These are phyloP conservation scores for Hydnum rufescens DNA, from an alignment of 768 basidiomycete genomes.

Conservation along the genomic window DNA sequence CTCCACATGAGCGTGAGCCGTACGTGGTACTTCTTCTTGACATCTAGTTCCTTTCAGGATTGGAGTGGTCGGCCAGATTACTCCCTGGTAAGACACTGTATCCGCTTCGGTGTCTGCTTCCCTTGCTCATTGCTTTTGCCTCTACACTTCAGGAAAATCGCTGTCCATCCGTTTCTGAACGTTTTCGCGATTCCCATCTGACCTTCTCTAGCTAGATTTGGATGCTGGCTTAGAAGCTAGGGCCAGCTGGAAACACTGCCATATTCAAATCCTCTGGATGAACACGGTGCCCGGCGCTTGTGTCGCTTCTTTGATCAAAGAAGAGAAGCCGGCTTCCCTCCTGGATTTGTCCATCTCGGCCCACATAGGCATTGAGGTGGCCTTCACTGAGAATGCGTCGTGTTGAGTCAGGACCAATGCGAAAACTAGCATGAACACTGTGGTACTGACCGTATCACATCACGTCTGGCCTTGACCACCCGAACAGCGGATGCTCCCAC, in stretches of 20 bases:
- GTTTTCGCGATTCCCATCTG: background rate
- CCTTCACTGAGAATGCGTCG: background rate
- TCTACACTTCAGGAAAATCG: background rate
- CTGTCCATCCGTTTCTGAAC: background rate
- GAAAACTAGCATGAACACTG: too few relatives aligned
- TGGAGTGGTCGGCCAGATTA: constrained; percentile 18
- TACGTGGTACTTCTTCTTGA: constrained; percentile 21
- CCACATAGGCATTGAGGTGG: constrained; percentile 37
- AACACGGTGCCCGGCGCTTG: constrained; percentile 47
- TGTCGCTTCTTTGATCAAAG: constrained; percentile 30
- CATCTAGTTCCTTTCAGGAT: constrained; percentile 13
- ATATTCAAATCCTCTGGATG: constrained; percentile 70
- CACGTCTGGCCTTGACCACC: too few relatives aligned
- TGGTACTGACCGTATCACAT: too few relatives aligned
- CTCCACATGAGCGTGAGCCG: constrained; percentile 50
- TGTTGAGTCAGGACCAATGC: too few relatives aligned
- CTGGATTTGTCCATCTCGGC: constrained; percentile 54
- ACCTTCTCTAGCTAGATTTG: constrained; percentile 17
- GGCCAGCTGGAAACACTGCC: constrained; percentile 58
- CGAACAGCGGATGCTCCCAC: too few relatives aligned
- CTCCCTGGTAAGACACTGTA: constrained; percentile 30
- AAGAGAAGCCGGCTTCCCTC: constrained; percentile 58
- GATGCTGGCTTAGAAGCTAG: constrained; percentile 59
- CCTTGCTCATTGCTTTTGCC: background rate
- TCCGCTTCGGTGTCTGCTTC: constrained; percentile 27